These are phyloP conservation scores for Carex littledalei DNA, from an alignment of 176 grass and related monocot species.

Conservation along the genomic window DNA sequence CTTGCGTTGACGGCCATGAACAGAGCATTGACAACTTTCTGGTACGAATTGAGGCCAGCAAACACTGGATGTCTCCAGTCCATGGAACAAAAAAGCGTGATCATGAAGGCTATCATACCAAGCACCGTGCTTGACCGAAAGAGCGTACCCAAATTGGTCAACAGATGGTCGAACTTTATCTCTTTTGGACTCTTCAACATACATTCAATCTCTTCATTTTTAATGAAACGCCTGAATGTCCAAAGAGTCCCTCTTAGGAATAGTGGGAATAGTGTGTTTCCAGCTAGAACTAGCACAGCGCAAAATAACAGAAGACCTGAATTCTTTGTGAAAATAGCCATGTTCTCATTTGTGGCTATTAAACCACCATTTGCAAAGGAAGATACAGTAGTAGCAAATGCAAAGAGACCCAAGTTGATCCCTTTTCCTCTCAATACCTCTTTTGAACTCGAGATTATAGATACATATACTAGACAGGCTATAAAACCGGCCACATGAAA, in stretches of 20 bases:
- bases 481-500: conserved; percentile 32
- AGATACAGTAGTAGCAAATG: conserved; percentile 34
- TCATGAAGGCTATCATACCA: neutral
- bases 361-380: conserved; percentile 77
- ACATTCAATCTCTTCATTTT: conserved; percentile 13
- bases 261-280: conserved; percentile 47
- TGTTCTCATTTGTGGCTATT: conserved; percentile 68
- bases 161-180: conserved; percentile 25
- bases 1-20: conserved; percentile 56
- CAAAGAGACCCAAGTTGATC: conserved; percentile 41
- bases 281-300: conserved; percentile 49
- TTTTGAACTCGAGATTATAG: conserved; percentile 40
- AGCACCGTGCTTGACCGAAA: conserved; percentile 27
- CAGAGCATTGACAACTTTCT: conserved; percentile 48
- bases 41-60: conserved; percentile 29
- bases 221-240: conserved; percentile 9
- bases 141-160: neutral
- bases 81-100: conserved; percentile 36
- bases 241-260: conserved; percentile 42
- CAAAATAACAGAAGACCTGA: conserved; percentile 47
- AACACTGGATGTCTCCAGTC: conserved; percentile 62
- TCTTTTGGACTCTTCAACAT: conserved; percentile 27
- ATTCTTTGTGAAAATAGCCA: conserved; percentile 54
- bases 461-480: conserved; percentile 38
- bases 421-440: conserved; percentile 44